A percentile compares a stretch with the other conserved stretches of the same genome.
Conservation (phyloP, 352 stramenopile species). For the Ophiocytium majus region DNA sequence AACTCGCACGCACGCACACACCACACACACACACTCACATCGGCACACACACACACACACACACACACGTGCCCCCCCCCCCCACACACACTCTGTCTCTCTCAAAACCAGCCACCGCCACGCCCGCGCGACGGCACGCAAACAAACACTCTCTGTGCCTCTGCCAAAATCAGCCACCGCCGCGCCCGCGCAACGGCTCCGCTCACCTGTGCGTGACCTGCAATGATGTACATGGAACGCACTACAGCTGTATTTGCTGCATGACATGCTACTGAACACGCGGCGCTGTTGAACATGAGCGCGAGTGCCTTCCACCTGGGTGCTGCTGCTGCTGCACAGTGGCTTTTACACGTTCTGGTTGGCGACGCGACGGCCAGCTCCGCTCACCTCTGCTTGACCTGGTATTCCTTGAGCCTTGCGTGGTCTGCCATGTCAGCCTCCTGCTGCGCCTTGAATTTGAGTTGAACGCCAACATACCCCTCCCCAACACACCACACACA, state of each 20-base stretch:
- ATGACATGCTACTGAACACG: constrained; percentile 12
- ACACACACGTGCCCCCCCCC: too few species aligned
- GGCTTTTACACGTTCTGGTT: too few species aligned
- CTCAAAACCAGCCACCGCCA: background rate
- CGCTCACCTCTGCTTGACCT: background rate
- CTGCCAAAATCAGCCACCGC: background rate
- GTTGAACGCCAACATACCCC: constrained; percentile 23
- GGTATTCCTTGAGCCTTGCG: background rate
- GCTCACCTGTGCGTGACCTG: background rate
- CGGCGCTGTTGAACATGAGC: too few species aligned
- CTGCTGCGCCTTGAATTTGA: constrained; percentile 43
- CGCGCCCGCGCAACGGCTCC: background rate
- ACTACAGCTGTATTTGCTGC: background rate
- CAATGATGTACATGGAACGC: background rate
- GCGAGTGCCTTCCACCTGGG: too few species aligned
- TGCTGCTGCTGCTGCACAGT: too few species aligned
- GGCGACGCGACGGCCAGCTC: too few species aligned
- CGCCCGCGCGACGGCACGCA: background rate
- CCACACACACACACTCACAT: too few species aligned
- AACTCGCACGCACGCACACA: too few species aligned
- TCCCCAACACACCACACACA: background rate
- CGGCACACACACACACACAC: too few species aligned
- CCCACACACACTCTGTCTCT: background rate
- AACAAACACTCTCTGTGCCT: constrained; percentile 15
- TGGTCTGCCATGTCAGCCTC: constrained; percentile 13